A percentile compares a stretch with the other conserved stretches of the same genome.
Conservation (phyloP, 1,139 yeast species). For the Suhomyces kunorum region DNA sequence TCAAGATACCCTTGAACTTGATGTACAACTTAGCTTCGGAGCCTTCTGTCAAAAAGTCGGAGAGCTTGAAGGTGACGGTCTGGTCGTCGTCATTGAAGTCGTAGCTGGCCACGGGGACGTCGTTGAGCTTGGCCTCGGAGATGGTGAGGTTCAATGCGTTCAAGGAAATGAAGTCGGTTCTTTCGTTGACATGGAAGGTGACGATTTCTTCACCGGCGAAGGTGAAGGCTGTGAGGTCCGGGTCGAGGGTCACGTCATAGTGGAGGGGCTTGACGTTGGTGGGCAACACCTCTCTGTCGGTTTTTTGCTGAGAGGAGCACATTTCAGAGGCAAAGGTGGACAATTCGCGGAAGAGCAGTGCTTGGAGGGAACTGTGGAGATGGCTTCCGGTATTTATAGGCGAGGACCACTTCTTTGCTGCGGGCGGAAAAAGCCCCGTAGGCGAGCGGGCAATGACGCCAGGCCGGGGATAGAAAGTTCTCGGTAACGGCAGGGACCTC, state of each 20-base stretch:
- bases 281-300: conserved; percentile 69
- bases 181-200: conserved; percentile 61
- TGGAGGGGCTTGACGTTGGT: conserved; percentile 70
- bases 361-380: no score
- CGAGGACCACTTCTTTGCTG: no score
- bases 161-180: conserved; percentile 52
- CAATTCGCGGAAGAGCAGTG: not conserved
- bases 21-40: conserved; percentile 48
- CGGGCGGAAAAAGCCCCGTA: no score
- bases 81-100: conserved; percentile 56
- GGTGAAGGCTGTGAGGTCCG: conserved; percentile 68
- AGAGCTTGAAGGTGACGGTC: conserved; percentile 62
- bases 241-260: conserved; percentile 72
- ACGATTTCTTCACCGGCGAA: conserved; percentile 68
- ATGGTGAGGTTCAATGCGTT: conserved; percentile 68
- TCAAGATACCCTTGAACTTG: conserved; percentile 68
- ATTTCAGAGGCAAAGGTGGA: not conserved
- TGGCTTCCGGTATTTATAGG: no score
- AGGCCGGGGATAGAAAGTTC: no score
- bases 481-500: no score
- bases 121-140: conserved; percentile 50
- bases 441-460: no score
- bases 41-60: conserved; percentile 48
- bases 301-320: conserved; percentile 19
- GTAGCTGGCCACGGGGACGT: conserved; percentile 30